Evolutionary conservation across 2,329 filamentous ascomycete species (phyloP), one percentile per base, ranked within the genome.

Genomic region (Emmonsiellopsis sp.): DNA sequence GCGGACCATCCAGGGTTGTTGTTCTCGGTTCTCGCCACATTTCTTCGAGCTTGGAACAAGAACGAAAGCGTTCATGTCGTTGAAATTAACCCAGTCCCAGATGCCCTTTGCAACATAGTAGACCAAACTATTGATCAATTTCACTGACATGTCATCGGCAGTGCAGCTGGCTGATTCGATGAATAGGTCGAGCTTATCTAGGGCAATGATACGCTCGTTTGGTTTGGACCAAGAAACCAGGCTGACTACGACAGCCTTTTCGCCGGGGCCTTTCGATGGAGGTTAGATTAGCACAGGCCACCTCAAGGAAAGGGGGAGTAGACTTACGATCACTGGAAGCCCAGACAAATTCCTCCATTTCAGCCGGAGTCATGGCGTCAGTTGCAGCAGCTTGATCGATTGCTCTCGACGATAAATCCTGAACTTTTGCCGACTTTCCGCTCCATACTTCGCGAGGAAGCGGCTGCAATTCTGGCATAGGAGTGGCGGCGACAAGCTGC

Each of bases 21-120:
- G 37, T 5, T 39, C 32, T 39, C 33, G 42, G 37, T 53, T 46
- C 10, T 49, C 32, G 8, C 52, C 52, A 13, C 52, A 53, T 31
- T 43, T 43, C 11, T 51, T 40, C 21, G 36, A 50, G 47, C 39
- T 51, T 10, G 52, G 45, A 32, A 53, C 48, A n/a, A 53, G 13
- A 32, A 53, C 52, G 42, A 53, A 53, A 33, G 37, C 31, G 17
- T 42, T 36, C 40, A 50, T 31, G 6, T 53, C 52, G 27, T 53
- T 53, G 46, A 50, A 53, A 33, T 53, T 53, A 34, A 53, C 52
- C 52, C 52, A 53, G 6, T 50, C 33, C 52, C 52, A 53, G 21
- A 31, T 34, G 36, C 50, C 43, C 21, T 53, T 53, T 9, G 40
- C 47, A n/a, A 46, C 52, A 37, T 42, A 31, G 39, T 50, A 53